Evolutionary conservation across 2,329 filamentous ascomycete genomes (phyloP).

Genomic region (Coniella vitis): DNA sequence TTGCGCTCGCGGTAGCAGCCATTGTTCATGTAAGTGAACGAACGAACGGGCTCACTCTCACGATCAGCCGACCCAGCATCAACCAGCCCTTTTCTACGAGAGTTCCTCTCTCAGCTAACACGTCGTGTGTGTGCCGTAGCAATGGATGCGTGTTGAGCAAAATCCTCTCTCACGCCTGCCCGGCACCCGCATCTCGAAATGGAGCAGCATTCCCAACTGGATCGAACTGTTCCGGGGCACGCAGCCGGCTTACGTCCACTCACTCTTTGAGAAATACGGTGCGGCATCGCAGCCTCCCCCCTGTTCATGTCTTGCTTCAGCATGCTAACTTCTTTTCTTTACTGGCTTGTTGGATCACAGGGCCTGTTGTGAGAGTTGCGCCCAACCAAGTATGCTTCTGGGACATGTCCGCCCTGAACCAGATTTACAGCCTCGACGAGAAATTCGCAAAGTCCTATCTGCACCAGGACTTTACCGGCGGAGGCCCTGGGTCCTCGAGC

Average conservation of each 20-base stretch:
- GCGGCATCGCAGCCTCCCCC: background rate
- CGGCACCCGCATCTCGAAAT: conserved; percentile 23
- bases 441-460: conserved; percentile 23
- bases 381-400: conserved; percentile 22
- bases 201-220: conserved; percentile 17
- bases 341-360: no score
- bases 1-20: background rate
- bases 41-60: background rate
- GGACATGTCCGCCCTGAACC: conserved; percentile 19
- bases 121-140: background rate
- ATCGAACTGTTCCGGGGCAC: conserved; percentile 14
- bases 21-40: conserved; percentile 1
- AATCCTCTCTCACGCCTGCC: conserved; percentile 18
- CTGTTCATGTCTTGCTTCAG: background rate
- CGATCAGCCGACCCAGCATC: no score
- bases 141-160: conserved; percentile 5
- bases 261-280: conserved; percentile 22
- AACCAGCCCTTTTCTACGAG: no score
- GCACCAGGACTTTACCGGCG: conserved; percentile 17
- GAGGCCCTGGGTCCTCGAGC: conserved; percentile 17
- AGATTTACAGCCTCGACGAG: conserved; percentile 24
- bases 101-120: background rate
- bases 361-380: conserved; percentile 22
- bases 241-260: conserved; percentile 20
- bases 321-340: background rate